These are phyloP conservation scores for Camillea tinctor DNA, from an alignment of 2,329 filamentous ascomycete species.

Conservation along the genomic window DNA sequence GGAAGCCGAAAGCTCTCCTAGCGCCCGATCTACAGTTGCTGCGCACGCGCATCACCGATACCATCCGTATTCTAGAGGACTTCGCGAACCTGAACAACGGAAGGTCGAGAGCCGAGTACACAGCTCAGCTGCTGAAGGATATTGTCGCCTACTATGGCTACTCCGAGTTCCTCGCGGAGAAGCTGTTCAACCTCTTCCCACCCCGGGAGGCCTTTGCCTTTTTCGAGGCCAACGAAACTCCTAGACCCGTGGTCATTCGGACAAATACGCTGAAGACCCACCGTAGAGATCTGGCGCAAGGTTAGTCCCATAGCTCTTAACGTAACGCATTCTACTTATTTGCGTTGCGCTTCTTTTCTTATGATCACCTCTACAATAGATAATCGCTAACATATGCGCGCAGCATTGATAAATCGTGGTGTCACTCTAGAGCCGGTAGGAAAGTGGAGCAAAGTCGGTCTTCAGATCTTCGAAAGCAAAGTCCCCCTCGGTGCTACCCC, in stretches of 20 bases:
- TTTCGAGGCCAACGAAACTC: slow-evolving; percentile 97
- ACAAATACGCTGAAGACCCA: slow-evolving; percentile 89
- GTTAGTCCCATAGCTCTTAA: slow-evolving; percentile 38
- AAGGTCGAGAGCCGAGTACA: slow-evolving; percentile 85
- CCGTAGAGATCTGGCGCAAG: slow-evolving; percentile 79
- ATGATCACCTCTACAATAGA: neutral
- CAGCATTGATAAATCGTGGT: slow-evolving; percentile 45
- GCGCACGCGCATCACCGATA: slow-evolving; percentile 86
- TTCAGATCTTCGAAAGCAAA: slow-evolving; percentile 92
- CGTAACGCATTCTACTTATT: neutral
- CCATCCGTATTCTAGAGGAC: slow-evolving; percentile 85
- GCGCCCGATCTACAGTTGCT: slow-evolving; percentile 89
- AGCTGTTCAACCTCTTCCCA: slow-evolving; percentile 89
- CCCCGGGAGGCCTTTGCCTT: slow-evolving; percentile 95
- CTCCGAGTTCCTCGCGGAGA: slow-evolving; percentile 90
- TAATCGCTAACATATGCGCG: slow-evolving; percentile 39
- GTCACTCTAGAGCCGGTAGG: slow-evolving; percentile 95
- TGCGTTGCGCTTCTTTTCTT: neutral
- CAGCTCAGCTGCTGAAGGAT: slow-evolving; percentile 80
- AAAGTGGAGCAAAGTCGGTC: slow-evolving; percentile 97
- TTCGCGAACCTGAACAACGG: slow-evolving; percentile 79
- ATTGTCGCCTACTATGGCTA: slow-evolving; percentile 98
- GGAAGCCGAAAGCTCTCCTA: slow-evolving; percentile 62
- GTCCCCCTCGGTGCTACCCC: slow-evolving; percentile 79
- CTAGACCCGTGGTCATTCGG: slow-evolving; percentile 89